phyloP scores from a whole-genome alignment of 2,329 filamentous ascomycete genomes.

The Drechmeria coniospora region DNA sequence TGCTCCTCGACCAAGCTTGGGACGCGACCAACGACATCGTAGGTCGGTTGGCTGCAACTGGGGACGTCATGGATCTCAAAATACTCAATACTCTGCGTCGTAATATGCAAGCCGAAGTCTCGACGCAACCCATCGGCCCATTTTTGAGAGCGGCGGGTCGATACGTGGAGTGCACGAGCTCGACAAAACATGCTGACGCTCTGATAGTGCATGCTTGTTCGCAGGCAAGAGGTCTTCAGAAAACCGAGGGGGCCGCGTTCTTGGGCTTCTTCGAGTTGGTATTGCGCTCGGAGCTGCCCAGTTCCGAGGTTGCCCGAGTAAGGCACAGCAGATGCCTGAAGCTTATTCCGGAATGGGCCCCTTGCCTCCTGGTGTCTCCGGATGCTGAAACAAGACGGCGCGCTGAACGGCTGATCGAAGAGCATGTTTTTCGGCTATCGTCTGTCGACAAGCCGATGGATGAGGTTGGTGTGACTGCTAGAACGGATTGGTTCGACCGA shows the following conservation, averaged over 20 bases:
- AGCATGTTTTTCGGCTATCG: constrained; percentile 24
- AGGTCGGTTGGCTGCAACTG: constrained; percentile 35
- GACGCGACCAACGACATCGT: constrained; percentile 40
- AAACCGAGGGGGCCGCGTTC: constrained; percentile 32
- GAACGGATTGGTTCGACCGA: neutral
- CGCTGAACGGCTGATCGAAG: constrained; percentile 27
- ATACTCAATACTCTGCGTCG: constrained; percentile 38
- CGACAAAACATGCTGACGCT: constrained; percentile 16
- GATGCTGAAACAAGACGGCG: constrained; percentile 25
- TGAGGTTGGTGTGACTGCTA: constrained; percentile 12
- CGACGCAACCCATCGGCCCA: constrained; percentile 29
- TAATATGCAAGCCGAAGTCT: constrained; percentile 32
- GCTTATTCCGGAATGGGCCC: constrained; percentile 30
- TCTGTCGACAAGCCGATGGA: constrained; percentile 9
- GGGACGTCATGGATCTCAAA: constrained; percentile 31
- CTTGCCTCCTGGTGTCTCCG: constrained; percentile 31
- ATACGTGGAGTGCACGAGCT: constrained; percentile 32
- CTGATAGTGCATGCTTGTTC: constrained; percentile 27
- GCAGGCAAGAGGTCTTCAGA: constrained; percentile 29
- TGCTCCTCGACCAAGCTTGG: constrained; percentile 44
- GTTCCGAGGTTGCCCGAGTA: constrained; percentile 8
- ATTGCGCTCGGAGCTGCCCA: constrained; percentile 13
- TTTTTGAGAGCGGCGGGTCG: constrained; percentile 41
- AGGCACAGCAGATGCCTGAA: constrained; percentile 10
- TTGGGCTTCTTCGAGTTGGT: constrained; percentile 25